These are phyloP conservation scores for Erodium maritimum DNA, from an alignment of 345 rosid species.

Conservation along the genomic window DNA sequence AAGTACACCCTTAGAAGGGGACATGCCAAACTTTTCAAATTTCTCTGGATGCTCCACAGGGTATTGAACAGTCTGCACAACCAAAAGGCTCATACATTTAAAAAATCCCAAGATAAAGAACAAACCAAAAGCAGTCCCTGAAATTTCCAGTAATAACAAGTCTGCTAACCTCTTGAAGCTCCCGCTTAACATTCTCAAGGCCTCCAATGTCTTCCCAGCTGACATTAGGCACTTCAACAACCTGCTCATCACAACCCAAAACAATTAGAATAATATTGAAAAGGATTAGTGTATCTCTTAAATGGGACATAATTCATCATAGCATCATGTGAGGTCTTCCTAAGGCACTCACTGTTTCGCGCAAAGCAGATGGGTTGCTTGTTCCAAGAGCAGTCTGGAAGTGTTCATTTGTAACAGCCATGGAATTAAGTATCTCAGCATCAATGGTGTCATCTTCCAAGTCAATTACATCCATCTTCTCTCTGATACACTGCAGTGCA, in stretches of 20 bases:
- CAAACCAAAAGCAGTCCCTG: neutral
- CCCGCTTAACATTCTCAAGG: conserved; percentile 60
- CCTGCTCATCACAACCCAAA: conserved; percentile 18
- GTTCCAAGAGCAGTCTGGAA: conserved; percentile 60
- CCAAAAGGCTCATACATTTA: neutral
- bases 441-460: conserved; percentile 59
- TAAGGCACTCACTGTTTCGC: conserved; percentile 43
- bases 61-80: conserved; percentile 52
- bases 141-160: neutral
- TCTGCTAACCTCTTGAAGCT: conserved; percentile 49
- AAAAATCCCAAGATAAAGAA: neutral
- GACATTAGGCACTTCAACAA: conserved; percentile 63
- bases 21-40: conserved; percentile 70
- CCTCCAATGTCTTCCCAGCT: conserved; percentile 73
- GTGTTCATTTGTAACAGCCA: conserved; percentile 65
- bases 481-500: conserved; percentile 64
- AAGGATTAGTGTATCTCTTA: neutral
- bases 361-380: conserved; percentile 70
- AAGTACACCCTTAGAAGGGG: conserved; percentile 65
- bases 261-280: conserved; percentile 7
- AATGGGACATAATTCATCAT: neutral
- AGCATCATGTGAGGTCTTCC: neutral
- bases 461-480: conserved; percentile 67
- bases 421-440: conserved; percentile 59
- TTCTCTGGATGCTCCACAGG: conserved; percentile 85